These are phyloP conservation scores for Purshia tridentata DNA, from an alignment of 306 rosid species.

Conservation along the genomic window DNA sequence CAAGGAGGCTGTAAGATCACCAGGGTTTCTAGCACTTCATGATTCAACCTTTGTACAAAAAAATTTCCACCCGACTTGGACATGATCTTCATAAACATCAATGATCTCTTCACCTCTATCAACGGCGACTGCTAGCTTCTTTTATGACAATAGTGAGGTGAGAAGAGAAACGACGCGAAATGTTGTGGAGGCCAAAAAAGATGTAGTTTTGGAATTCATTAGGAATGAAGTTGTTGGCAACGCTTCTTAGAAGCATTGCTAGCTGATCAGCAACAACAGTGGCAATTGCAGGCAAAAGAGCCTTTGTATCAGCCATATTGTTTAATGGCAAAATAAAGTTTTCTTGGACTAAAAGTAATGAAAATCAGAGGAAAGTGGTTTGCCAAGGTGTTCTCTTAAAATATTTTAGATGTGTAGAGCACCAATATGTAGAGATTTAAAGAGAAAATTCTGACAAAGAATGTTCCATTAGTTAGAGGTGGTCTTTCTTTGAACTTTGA, in stretches of 20 bases:
- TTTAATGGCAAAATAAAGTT: not conserved
- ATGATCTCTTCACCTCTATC: not conserved
- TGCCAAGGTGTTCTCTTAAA: no score
- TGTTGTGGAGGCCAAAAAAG: not conserved
- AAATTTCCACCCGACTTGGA: not conserved
- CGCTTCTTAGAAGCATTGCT: no score
- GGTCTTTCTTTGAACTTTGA: no score
- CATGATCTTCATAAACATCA: not conserved
- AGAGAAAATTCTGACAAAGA: not conserved
- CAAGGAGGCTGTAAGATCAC: not conserved
- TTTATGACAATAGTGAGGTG: not conserved
- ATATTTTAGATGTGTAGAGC: no score
- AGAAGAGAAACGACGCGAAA: not conserved
- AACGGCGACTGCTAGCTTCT: not conserved
- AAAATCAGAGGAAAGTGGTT: no score
- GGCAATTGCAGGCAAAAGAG: not conserved
- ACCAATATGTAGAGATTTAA: not conserved
- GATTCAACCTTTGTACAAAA: not conserved
- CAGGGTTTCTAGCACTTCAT: not conserved
- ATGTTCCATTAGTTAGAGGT: no score
- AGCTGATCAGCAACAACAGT: not conserved
- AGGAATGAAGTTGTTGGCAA: not conserved
- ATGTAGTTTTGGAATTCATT: not conserved
- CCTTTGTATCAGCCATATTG: not conserved
- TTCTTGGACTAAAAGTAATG: not conserved